These are phyloP conservation scores for Cyclotella atomus DNA, from an alignment of 108 stramenopile species.

Conservation along the genomic window DNA sequence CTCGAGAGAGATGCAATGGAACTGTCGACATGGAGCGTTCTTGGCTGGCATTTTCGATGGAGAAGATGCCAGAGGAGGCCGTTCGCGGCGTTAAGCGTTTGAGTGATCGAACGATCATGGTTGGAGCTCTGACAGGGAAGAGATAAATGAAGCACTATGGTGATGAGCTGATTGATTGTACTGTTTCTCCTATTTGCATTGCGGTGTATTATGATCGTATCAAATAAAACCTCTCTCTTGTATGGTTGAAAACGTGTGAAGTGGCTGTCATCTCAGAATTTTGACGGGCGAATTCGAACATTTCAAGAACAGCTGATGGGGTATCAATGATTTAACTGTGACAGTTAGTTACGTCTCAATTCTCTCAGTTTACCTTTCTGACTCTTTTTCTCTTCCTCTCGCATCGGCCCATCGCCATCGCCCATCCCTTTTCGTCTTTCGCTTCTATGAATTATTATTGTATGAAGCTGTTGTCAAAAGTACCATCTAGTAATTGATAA, in stretches of 20 bases:
- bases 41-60: neutral
- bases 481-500: too few relatives aligned
- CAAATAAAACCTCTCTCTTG: neutral
- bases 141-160: too few relatives aligned
- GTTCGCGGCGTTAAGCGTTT: conserved; percentile 1
- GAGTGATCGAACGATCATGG: conserved; percentile 5
- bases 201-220: neutral
- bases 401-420: too few relatives aligned
- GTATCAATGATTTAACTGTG: neutral
- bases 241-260: neutral
- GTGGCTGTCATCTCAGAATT: conserved; percentile 8
- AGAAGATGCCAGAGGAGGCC: neutral
- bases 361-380: neutral
- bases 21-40: conserved; percentile 1
- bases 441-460: too few relatives aligned
- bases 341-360: too few relatives aligned
- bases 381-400: too few relatives aligned
- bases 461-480: too few relatives aligned
- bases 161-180: too few relatives aligned
- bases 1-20: conserved; percentile 41
- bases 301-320: neutral
- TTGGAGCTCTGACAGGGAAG: too few relatives aligned
- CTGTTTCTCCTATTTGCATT: too few relatives aligned
- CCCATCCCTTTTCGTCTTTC: too few relatives aligned
- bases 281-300: neutral